Evolutionary conservation across 345 rosid species (phyloP), one percentile per base, ranked within the genome.

Genomic region (Raphanus raphanistrum): DNA sequence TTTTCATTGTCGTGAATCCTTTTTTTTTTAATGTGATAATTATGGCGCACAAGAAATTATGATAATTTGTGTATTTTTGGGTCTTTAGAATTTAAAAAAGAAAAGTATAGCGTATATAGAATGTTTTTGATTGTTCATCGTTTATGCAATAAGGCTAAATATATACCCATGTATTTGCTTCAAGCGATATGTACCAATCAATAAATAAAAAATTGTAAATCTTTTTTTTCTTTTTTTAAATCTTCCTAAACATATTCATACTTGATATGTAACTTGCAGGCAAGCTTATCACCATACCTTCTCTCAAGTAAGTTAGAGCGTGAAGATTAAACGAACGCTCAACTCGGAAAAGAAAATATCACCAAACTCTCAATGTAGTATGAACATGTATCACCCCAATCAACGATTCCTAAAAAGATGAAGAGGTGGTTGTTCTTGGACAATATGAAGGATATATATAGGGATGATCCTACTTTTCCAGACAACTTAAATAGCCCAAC

Each of bases 391-490:
- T 38, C 12, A 38, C 12, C 9, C 45, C 45, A 38, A 8, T 92
- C 98, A 0, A 93, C 93, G 76, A 85, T 89, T 76, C 94, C 99
- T 9, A 91, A 73, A 90, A 80, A 62, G 97, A 92, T 72, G 93
- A 95, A 32, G 99, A 95, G 74, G 94, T 91, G 72, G 3, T 36
- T 36, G 93, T 92, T 80, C 96, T 95, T 58, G 99, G 99, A 82
- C 98, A 95, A 59, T 91, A 95, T 67, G 84, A 90, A 66, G 96
- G 99, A 36, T 8, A 36, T 36, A 8, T 95, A 95, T 71, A 90
- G 79, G 66, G 93, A 91, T 61, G 98, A 95, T 73, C 90, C 94
- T 50, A 92, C 98, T 66, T 97, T 92, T 81, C 98, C 98, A 16
- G 86, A 90, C 72, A 77, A 79, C 79, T 94, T 97, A 35, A 92